Evolutionary conservation across 1,139 yeast species (phyloP).

Genomic region (Candida sanyaensis): DNA sequence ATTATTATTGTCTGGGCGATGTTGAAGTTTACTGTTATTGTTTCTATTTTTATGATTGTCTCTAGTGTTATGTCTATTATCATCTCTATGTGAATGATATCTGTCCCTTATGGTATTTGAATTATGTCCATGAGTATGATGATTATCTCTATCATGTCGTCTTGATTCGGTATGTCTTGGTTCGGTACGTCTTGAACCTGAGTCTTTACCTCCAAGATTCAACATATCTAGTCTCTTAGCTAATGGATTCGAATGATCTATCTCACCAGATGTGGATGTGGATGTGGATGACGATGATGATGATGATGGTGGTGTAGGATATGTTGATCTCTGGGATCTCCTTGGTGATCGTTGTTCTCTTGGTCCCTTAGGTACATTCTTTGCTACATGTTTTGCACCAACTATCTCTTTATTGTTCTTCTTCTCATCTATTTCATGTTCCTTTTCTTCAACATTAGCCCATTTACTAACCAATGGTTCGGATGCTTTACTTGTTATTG

Average conservation of each 20-base stretch:
- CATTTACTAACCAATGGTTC: constrained; percentile 17
- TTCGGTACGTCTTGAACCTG: not conserved
- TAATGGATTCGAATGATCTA: constrained; percentile 17
- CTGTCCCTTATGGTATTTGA: too few relatives aligned
- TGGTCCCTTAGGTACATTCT: not conserved
- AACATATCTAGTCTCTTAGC: constrained; percentile 23
- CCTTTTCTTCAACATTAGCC: constrained; percentile 16
- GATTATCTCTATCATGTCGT: not conserved
- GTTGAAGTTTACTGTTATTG: too few relatives aligned
- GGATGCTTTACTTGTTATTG: constrained; percentile 14
- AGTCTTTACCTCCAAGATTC: not conserved
- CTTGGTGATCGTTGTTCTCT: not conserved
- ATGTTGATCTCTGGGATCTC: not conserved
- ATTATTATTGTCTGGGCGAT: not conserved
- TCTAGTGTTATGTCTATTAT: too few relatives aligned
- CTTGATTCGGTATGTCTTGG: too few relatives aligned
- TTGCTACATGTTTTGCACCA: not conserved
- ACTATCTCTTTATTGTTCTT: constrained; percentile 2
- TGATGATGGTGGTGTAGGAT: not conserved
- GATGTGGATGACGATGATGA: too few relatives aligned
- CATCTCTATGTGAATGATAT: too few relatives aligned
- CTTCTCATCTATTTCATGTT: too few relatives aligned
- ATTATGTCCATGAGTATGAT: too few relatives aligned
- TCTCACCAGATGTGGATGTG: not conserved
- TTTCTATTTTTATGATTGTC: too few relatives aligned